These are phyloP conservation scores for Penicillium thymicola DNA, from an alignment of 2,329 filamentous ascomycete genomes.

Conservation along the genomic window DNA sequence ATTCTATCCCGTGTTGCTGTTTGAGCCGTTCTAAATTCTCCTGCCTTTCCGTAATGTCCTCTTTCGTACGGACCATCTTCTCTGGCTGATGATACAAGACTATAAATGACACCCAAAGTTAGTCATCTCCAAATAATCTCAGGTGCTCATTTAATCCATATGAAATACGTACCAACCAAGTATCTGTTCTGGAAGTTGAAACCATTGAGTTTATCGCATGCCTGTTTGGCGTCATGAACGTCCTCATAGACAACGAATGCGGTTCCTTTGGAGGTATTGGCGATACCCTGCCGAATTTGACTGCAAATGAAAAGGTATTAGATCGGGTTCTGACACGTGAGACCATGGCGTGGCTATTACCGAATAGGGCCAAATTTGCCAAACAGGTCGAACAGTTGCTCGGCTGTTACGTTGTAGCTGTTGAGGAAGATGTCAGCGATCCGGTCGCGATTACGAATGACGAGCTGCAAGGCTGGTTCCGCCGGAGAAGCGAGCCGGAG, in stretches of 20 bases:
- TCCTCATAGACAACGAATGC: slow-evolving; percentile 99
- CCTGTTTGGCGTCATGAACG: slow-evolving; percentile 97
- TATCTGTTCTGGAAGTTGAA: slow-evolving; percentile 99
- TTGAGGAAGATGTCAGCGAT: slow-evolving; percentile 12
- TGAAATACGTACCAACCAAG: slow-evolving; percentile 74
- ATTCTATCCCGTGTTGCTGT: slow-evolving; percentile 97
- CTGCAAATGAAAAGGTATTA: slow-evolving; percentile 47
- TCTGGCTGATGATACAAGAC: slow-evolving; percentile 75
- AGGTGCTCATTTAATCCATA: not conserved
- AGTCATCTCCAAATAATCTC: not conserved
- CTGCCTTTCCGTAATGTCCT: slow-evolving; percentile 88
- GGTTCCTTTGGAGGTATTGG: slow-evolving; percentile 95
- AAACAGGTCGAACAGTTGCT: slow-evolving; percentile 98
- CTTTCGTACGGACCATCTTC: slow-evolving; percentile 81
- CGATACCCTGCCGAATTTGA: slow-evolving; percentile 97
- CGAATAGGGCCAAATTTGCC: slow-evolving; percentile 94
- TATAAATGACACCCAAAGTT: slow-evolving; percentile 7
- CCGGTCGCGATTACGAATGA: not conserved
- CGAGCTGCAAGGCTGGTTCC: not conserved
- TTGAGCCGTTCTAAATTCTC: slow-evolving; percentile 98
- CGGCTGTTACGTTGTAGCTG: slow-evolving; percentile 97
- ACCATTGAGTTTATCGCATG: slow-evolving; percentile 98
- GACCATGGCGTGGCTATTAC: slow-evolving; percentile 49
- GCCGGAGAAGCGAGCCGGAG: not conserved
- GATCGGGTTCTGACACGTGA: slow-evolving; percentile 5